Evolutionary conservation across 169 alveolate species (phyloP), one percentile per base, ranked within the genome.

Genomic region (Babesia bigemina): DNA sequence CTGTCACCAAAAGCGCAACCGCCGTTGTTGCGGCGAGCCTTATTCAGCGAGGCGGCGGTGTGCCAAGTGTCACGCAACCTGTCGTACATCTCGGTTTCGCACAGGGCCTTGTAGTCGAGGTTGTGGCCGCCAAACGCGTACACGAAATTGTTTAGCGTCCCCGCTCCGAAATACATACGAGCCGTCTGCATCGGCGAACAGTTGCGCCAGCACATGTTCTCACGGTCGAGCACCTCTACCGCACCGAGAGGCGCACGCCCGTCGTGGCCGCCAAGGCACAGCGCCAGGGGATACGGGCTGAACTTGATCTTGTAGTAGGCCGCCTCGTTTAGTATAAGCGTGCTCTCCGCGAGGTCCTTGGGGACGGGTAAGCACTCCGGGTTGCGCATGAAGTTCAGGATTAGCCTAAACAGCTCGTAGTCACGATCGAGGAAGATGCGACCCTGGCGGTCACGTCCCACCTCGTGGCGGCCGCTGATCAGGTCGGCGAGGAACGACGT

Each of bases 41-140:
- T 78, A 55, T 90, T 87, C 59, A 93, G 88, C 33, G 93, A 66
- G 48, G 94, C 88, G 28, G 81, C 86, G 29, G 85, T 71, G 70
- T 74, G 86, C 97, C 97, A 94, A 13, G 85, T 67, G 63, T 92
- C 96, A 14, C 95, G 79, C 50, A 94, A 85, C 21, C 95, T 72
- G 81, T 94, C 97, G 83, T 92, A 94, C 57, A 94, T 93, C 88
- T 94, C 97, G 21, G 92, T 90, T 69, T 94, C 97, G 71, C 95
- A 92, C 39, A 94, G 87, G n/a, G 97, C 97, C 86, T 92, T 93
- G 88, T 93, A 94, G 86, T 94, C 96, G 70, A 92, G 77, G 73
- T 94, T 94, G 84, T 94, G 95, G 8, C 97, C 97, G 7, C 97
- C 97, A 62, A 82, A 94, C n/a, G 91, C 94, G 73, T 90, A 92